phyloP scores from a whole-genome alignment of 176 grass and related monocot species.

The Oryza rufipogon region DNA sequence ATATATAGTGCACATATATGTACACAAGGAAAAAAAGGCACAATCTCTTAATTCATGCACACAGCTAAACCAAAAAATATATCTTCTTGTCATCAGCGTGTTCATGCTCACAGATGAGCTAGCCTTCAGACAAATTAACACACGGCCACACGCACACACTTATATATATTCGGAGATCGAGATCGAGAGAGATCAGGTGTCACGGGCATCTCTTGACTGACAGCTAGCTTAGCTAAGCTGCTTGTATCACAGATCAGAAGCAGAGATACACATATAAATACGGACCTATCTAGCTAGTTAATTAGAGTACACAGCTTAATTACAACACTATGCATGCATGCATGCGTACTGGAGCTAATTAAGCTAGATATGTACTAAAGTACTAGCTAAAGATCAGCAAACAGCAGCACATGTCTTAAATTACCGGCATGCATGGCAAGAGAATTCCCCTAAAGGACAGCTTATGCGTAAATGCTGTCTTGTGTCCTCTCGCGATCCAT shows the following conservation, averaged over 20 bases:
- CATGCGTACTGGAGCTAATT: conserved; percentile 11
- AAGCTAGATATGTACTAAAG: neutral
- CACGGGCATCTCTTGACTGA: conserved; percentile 45
- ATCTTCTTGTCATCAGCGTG: neutral
- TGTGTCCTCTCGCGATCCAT: neutral
- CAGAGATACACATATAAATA: neutral
- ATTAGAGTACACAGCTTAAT: neutral
- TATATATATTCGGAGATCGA: neutral
- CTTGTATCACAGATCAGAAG: neutral
- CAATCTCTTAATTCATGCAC: neutral
- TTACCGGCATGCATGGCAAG: conserved; percentile 45
- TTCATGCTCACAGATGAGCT: neutral
- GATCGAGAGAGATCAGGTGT: conserved; percentile 11
- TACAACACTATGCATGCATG: neutral
- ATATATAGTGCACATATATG: neutral
- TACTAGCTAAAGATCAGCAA: neutral
- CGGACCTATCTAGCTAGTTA: neutral
- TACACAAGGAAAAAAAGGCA: neutral
- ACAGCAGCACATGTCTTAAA: conserved; percentile 41
- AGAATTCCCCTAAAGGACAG: conserved; percentile 49
- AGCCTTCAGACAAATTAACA: neutral
- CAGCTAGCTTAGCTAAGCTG: neutral
- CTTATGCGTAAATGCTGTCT: conserved; percentile 37
- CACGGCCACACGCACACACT: neutral
- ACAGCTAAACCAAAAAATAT: neutral